Percentiles rank a stretch among this genome's conserved stretches.
Evolutionary conservation across 345 rosid species (phyloP).

Genomic region (Schrenkiella parvula): DNA sequence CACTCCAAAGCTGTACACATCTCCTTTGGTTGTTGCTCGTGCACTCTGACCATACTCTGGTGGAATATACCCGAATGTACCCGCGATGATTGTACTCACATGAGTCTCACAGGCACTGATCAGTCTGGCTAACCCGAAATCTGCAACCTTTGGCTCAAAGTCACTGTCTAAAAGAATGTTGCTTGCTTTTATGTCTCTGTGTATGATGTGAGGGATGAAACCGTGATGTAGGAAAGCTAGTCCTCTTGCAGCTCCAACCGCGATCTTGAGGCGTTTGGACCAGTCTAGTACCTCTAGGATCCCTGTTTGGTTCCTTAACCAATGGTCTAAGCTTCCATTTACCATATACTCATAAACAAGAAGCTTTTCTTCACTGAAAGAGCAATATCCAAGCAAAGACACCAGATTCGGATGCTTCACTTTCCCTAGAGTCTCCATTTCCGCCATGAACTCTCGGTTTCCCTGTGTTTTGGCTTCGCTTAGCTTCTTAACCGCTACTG

Average conservation of each 20-base stretch:
- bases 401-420: constrained; percentile 90
- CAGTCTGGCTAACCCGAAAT: constrained; percentile 83
- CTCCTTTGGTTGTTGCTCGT: constrained; percentile 71
- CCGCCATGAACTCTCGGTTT: constrained; percentile 81
- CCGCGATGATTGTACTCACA: constrained; percentile 78
- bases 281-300: constrained; percentile 67
- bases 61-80: constrained; percentile 88
- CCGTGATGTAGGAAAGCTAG: constrained; percentile 87
- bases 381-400: constrained; percentile 81
- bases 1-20: constrained; percentile 91
- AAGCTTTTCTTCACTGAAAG: constrained; percentile 74
- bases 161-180: constrained; percentile 68
- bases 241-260: constrained; percentile 72
- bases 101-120: constrained; percentile 95
- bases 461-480: constrained; percentile 84
- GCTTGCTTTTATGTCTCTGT: constrained; percentile 88
- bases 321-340: constrained; percentile 82
- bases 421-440: constrained; percentile 94
- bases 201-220: constrained; percentile 85
- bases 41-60: constrained; percentile 94
- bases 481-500: constrained; percentile 91
- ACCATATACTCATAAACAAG: constrained; percentile 92
- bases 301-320: constrained; percentile 70
- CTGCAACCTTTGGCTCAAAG: constrained; percentile 86
- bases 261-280: constrained; percentile 73